Percentiles rank a stretch among this genome's conserved stretches.
Conservation (phyloP, 2,329 filamentous ascomycete genomes). For the Massarina eburnea region DNA sequence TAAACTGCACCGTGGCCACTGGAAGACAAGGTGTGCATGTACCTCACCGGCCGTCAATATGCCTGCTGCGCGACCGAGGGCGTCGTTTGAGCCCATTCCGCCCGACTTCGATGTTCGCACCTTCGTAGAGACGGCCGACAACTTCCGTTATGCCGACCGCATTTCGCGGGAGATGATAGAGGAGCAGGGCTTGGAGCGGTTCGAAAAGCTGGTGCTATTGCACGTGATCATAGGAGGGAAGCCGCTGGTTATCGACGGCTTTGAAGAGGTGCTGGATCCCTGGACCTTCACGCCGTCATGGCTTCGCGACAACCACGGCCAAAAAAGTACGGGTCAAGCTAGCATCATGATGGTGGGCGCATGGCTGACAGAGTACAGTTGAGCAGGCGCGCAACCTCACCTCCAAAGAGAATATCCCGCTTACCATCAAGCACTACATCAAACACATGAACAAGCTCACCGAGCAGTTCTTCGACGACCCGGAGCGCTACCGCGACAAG, state of each 20-base stretch:
- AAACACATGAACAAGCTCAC: constrained; percentile 82
- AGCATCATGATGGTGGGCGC: constrained; percentile 19
- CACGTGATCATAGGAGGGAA: constrained; percentile 85
- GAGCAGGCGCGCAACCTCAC: constrained; percentile 83
- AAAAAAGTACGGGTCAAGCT: constrained; percentile 62
- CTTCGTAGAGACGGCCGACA: constrained; percentile 75
- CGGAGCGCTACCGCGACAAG: constrained; percentile 75
- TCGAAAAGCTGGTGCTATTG: constrained; percentile 80
- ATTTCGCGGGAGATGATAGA: constrained; percentile 79
- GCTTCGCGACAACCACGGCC: constrained; percentile 76
- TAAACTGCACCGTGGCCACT: too few species aligned
- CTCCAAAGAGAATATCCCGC: constrained; percentile 71
- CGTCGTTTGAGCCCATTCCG: constrained; percentile 88
- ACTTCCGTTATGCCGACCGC: constrained; percentile 84
- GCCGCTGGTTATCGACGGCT: constrained; percentile 88
- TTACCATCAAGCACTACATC: constrained; percentile 88
- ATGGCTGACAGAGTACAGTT: constrained; percentile 53
- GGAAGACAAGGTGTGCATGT: neutral
- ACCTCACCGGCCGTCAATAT: constrained; percentile 51
- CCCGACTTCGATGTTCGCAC: constrained; percentile 77
- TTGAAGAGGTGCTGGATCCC: constrained; percentile 72
- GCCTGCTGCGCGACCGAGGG: constrained; percentile 77
- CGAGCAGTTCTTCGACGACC: constrained; percentile 71
- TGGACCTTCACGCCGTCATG: constrained; percentile 79
- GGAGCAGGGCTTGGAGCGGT: constrained; percentile 72